Evolutionary conservation across 2,329 filamentous ascomycete species (phyloP).

Genomic region (Blumeriella jaapii): DNA sequence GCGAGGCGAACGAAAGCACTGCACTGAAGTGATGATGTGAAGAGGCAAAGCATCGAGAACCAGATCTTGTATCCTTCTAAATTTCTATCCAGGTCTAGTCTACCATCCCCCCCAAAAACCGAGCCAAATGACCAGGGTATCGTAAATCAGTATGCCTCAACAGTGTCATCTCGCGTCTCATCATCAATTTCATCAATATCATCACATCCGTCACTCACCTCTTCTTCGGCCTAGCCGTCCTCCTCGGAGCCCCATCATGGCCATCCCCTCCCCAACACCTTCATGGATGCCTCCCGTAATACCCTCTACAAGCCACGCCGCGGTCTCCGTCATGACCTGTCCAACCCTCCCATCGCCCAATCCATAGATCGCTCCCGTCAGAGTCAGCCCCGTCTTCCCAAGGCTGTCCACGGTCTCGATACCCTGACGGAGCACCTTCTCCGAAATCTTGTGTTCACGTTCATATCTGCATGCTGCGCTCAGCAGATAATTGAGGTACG

Average conservation of each 20-base stretch:
- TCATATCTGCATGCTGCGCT: slow-evolving; percentile 49
- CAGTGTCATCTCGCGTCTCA: no score
- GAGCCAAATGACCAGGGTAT: slow-evolving; percentile 6
- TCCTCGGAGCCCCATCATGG: slow-evolving; percentile 29
- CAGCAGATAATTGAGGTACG: slow-evolving; percentile 45
- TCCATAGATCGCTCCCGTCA: slow-evolving; percentile 44
- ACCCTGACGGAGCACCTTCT: slow-evolving; percentile 41
- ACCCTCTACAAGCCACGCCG: slow-evolving; percentile 50
- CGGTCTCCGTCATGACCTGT: slow-evolving; percentile 41
- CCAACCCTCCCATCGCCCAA: slow-evolving; percentile 57
- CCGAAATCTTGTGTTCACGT: slow-evolving; percentile 52
- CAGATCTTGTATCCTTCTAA: background rate
- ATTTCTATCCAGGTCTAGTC: slow-evolving; percentile 1
- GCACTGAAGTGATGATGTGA: no score
- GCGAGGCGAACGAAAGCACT: no score
- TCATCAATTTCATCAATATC: slow-evolving; percentile 1
- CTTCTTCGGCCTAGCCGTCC: background rate
- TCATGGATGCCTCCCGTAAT: slow-evolving; percentile 57
- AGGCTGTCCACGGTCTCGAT: slow-evolving; percentile 41
- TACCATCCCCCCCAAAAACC: background rate
- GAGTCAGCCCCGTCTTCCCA: slow-evolving; percentile 37
- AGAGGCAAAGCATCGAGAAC: background rate
- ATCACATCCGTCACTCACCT: slow-evolving; percentile 5
- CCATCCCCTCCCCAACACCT: slow-evolving; percentile 44
- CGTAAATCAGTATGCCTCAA: slow-evolving; percentile 6